Percentiles rank a stretch among this genome's conserved stretches.
Conservation (phyloP, 345 rosid species). For the Brassica juncea region DNA sequence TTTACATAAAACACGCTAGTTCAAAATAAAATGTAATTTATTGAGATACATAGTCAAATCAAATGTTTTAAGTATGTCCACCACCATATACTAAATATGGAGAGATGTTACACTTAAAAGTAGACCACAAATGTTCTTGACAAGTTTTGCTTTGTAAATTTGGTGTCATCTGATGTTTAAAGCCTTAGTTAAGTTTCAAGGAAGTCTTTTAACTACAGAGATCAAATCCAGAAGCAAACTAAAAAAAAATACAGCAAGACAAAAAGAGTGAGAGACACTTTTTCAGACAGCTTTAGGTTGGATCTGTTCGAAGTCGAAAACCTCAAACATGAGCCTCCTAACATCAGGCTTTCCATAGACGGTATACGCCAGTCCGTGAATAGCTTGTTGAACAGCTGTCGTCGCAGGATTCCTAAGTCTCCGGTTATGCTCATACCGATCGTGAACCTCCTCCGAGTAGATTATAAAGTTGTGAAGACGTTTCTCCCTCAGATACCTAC, state of each 20-base stretch:
- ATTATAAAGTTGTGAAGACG: constrained; percentile 61
- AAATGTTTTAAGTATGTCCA: no score
- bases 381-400: constrained; percentile 84
- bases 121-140: no score
- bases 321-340: constrained; percentile 88
- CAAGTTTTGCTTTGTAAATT: not conserved
- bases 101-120: no score
- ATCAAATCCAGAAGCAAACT: constrained; percentile 21
- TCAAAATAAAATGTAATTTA: no score
- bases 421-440: constrained; percentile 71
- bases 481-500: constrained; percentile 77
- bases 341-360: constrained; percentile 89
- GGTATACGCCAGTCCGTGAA: constrained; percentile 85
- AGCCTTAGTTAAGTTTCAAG: not conserved
- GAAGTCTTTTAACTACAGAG: not conserved
- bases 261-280: not conserved
- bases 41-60: no score
- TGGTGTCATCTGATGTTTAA: constrained; percentile 9
- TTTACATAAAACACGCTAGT: no score
- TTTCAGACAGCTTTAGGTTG: constrained; percentile 61
- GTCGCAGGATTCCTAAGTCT: constrained; percentile 81
- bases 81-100: no score
- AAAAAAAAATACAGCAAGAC: not conserved
- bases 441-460: constrained; percentile 77
- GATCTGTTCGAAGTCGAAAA: constrained; percentile 91